These are phyloP conservation scores for Ganoderma lingzhi DNA, from an alignment of 1,284 basidiomycete genomes.

Conservation along the genomic window DNA sequence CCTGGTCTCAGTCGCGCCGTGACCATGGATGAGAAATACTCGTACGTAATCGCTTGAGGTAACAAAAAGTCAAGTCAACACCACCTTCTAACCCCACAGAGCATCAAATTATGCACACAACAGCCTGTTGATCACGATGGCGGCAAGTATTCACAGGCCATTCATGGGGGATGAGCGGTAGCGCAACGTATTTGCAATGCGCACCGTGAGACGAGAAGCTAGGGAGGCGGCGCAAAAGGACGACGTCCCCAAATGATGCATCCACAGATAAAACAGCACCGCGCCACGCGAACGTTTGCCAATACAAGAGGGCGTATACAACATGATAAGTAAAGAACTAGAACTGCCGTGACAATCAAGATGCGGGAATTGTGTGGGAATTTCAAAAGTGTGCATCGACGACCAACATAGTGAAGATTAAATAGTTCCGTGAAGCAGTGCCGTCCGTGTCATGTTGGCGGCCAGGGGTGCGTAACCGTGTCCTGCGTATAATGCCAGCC, in stretches of 20 bases:
- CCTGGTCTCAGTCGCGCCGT: background rate
- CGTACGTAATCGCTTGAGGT: background rate
- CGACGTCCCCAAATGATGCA: background rate
- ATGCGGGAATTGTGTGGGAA: slow-evolving; percentile 11
- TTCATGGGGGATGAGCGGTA: background rate
- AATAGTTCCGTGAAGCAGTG: slow-evolving; percentile 13
- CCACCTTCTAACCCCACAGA: background rate
- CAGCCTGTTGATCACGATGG: background rate
- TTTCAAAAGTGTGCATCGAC: slow-evolving; percentile 19
- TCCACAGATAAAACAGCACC: slow-evolving; percentile 9
- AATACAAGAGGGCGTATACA: slow-evolving; percentile 29
- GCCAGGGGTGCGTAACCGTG: slow-evolving; percentile 43
- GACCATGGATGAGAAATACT: background rate
- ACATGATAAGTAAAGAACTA: slow-evolving; percentile 19
- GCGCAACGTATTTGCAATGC: background rate
- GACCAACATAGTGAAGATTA: slow-evolving; percentile 19
- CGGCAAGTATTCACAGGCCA: background rate
- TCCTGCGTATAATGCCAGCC: slow-evolving; percentile 37
- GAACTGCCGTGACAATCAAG: slow-evolving; percentile 18
- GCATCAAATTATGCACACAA: background rate
- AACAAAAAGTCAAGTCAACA: background rate
- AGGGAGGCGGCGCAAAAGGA: background rate
- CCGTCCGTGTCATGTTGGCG: slow-evolving; percentile 44
- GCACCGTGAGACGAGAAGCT: background rate
- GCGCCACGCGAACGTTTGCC: background rate